phyloP scores from a whole-genome alignment of 2,329 filamentous ascomycete genomes.

The Paracorniculantispora psalliotae region DNA sequence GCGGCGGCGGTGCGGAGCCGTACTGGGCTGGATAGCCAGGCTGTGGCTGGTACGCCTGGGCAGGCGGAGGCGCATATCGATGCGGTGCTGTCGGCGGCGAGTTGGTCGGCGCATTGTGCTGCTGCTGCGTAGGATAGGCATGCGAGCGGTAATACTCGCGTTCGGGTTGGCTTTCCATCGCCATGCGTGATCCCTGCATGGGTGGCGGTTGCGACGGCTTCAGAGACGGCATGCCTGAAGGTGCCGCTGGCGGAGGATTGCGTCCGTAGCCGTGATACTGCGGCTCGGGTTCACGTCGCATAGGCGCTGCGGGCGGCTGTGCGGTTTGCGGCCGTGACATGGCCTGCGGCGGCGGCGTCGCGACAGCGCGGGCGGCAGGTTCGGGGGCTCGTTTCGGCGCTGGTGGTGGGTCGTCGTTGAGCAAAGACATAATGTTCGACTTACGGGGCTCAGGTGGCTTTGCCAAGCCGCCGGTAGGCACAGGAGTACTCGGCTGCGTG shows the following conservation, averaged over 20 bases:
- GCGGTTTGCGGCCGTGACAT: slow-evolving; percentile 39
- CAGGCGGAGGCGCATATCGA: slow-evolving; percentile 38
- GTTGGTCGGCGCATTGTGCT: slow-evolving; percentile 34
- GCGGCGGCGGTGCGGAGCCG: slow-evolving; percentile 31
- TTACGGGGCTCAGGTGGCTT: slow-evolving; percentile 48
- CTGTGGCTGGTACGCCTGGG: slow-evolving; percentile 39
- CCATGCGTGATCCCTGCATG: slow-evolving; percentile 39
- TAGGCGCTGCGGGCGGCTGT: slow-evolving; percentile 35
- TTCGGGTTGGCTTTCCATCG: slow-evolving; percentile 31
- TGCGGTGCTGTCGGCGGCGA: slow-evolving; percentile 42
- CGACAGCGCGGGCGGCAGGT: slow-evolving; percentile 41
- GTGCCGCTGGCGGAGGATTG: slow-evolving; percentile 23
- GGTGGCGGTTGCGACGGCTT: slow-evolving; percentile 49
- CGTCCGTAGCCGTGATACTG: slow-evolving; percentile 43
- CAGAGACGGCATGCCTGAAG: slow-evolving; percentile 48
- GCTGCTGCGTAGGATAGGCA: slow-evolving; percentile 30
- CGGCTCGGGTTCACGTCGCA: slow-evolving; percentile 46
- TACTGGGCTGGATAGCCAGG: slow-evolving; percentile 39
- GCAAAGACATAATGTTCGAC: slow-evolving; percentile 57
- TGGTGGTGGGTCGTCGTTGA: slow-evolving; percentile 54
- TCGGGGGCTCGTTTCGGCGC: slow-evolving; percentile 49
- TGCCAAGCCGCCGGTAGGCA: slow-evolving; percentile 31
- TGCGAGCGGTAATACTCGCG: slow-evolving; percentile 46
- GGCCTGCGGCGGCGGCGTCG: slow-evolving; percentile 45
- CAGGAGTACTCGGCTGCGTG: slow-evolving; percentile 21